A percentile compares a stretch with the other conserved stretches of the same genome.
Conservation (phyloP, 257 asterid species). For the Capsicum rhomboideum region DNA sequence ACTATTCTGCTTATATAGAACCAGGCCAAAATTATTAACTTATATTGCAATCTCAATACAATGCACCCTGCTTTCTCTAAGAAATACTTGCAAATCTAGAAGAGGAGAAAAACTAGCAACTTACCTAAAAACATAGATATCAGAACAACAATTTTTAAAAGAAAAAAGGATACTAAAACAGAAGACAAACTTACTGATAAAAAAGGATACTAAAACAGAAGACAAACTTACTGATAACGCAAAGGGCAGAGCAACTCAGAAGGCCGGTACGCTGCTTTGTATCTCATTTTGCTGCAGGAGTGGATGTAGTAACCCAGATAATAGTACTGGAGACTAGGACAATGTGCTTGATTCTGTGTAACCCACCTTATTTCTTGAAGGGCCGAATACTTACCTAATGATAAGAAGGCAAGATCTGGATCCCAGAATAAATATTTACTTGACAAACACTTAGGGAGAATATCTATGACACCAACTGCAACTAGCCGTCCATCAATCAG, state of each 20-base stretch:
- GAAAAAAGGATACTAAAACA: neutral
- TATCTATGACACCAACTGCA: conserved; percentile 94
- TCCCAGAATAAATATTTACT: conserved; percentile 99
- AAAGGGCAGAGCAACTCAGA: conserved; percentile 98
- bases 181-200: conserved; percentile 55
- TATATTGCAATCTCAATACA: neutral
- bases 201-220: neutral
- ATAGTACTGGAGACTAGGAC: conserved; percentile 88
- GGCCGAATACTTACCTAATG: conserved; percentile 93
- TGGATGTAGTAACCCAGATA: conserved; percentile 98
- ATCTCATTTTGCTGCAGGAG: conserved; percentile 94
- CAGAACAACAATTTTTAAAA: neutral
- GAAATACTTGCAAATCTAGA: neutral
- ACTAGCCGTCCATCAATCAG: conserved; percentile 75
- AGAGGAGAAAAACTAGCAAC: neutral
- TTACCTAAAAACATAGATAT: neutral
- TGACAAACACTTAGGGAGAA: conserved; percentile 88
- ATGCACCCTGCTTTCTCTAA: neutral
- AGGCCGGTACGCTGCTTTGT: conserved; percentile 88
- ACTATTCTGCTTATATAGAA: neutral
- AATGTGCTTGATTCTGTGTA: conserved; percentile 52
- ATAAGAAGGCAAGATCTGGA: conserved; percentile 79
- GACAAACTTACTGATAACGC: conserved; percentile 68
- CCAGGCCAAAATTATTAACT: neutral
- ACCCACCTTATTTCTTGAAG: conserved; percentile 82